Evolutionary conservation across 352 stramenopile genomes (phyloP).

Genomic region (Pythium monospermum): DNA sequence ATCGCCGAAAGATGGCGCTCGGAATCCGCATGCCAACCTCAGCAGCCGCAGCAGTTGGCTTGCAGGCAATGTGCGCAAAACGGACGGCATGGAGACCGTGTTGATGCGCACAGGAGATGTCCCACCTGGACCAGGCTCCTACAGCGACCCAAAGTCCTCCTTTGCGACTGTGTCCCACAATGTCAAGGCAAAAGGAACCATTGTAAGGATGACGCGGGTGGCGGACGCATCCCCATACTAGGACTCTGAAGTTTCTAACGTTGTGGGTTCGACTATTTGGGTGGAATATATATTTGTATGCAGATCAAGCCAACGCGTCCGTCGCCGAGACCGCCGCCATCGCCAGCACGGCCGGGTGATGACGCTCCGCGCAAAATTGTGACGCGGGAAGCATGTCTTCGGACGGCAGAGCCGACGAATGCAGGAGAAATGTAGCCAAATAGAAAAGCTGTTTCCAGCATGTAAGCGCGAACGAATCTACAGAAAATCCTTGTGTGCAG

Average conservation of each 20-base stretch:
- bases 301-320: constrained; percentile 21
- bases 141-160: constrained; percentile 61
- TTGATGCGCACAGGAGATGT: constrained; percentile 69
- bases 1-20: constrained; percentile 34
- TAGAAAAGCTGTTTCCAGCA: too few species aligned
- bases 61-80: constrained; percentile 69
- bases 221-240: too few species aligned
- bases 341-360: constrained; percentile 9
- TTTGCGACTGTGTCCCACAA: constrained; percentile 78
- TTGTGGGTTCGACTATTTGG: neutral
- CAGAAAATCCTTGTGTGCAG: too few species aligned
- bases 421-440: neutral
- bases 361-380: neutral
- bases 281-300: too few species aligned
- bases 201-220: constrained; percentile 7
- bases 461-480: too few species aligned
- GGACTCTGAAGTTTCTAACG: constrained; percentile 2
- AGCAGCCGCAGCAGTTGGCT: constrained; percentile 81
- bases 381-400: constrained; percentile 17
- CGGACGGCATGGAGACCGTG: constrained; percentile 64
- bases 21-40: constrained; percentile 69
- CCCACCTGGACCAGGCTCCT: constrained; percentile 60
- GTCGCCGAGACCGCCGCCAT: constrained; percentile 14
- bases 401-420: constrained; percentile 19
- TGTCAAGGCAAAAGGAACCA: constrained; percentile 33